Conservation (phyloP, 202 grass and related monocot genomes). For the Eragrostis tef region DNA sequence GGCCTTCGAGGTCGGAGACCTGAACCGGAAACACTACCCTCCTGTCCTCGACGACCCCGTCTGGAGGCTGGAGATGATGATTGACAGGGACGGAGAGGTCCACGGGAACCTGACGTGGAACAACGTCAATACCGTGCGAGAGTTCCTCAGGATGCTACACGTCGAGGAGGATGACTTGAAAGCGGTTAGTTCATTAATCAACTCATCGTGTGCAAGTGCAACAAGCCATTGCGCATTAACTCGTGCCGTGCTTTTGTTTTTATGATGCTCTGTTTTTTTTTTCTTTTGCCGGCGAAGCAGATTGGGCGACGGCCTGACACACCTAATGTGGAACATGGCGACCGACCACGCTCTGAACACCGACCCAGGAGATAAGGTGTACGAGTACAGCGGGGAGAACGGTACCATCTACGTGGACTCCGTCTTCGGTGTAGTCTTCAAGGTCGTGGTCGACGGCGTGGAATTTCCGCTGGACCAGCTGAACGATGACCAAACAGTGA, state of each 20-base stretch:
- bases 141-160: slow-evolving; percentile 58
- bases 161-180: too few relatives aligned
- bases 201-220: too few relatives aligned
- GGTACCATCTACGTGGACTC: slow-evolving; percentile 54
- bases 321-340: slow-evolving; percentile 55
- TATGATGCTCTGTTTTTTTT: background rate
- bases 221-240: too few relatives aligned
- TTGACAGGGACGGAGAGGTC: slow-evolving; percentile 69
- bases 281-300: slow-evolving; percentile 27
- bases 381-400: background rate
- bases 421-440: slow-evolving; percentile 26
- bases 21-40: slow-evolving; percentile 77
- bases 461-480: slow-evolving; percentile 44
- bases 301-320: slow-evolving; percentile 64
- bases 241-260: too few relatives aligned
- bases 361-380: too few relatives aligned
- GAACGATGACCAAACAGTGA: slow-evolving; percentile 22
- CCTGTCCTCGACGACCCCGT: slow-evolving; percentile 66
- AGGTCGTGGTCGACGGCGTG: slow-evolving; percentile 23
- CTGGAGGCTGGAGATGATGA: slow-evolving; percentile 79
- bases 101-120: slow-evolving; percentile 52
- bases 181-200: too few relatives aligned
- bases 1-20: too few relatives aligned
- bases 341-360: too few relatives aligned
- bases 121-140: slow-evolving; percentile 37